Percentiles rank a stretch among this genome's conserved stretches.
Conservation (phyloP, 805 yeast genomes). For the Cyberlindnera xishuangbannaensis region DNA sequence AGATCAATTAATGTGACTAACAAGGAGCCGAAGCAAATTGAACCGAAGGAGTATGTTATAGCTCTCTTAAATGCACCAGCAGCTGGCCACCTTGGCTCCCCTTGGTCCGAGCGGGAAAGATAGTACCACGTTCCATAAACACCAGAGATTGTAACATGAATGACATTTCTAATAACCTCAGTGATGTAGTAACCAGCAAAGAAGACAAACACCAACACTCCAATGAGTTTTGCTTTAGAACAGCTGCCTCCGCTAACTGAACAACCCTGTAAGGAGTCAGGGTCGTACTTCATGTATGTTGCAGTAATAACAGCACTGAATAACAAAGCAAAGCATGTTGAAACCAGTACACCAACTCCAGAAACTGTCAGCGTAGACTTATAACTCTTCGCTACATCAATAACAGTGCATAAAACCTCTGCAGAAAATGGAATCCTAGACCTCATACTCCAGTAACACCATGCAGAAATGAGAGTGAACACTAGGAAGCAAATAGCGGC, state of each 20-base stretch:
- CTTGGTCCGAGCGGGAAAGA: slow-evolving; percentile 66
- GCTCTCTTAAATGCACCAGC: slow-evolving; percentile 76
- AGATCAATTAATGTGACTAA: slow-evolving; percentile 69
- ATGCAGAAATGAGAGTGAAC: slow-evolving; percentile 58
- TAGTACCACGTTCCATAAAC: slow-evolving; percentile 92
- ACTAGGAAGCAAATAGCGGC: slow-evolving; percentile 73
- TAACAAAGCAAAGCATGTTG: slow-evolving; percentile 59
- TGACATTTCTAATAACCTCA: slow-evolving; percentile 74
- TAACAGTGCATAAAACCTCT: slow-evolving; percentile 60
- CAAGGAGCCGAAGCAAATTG: slow-evolving; percentile 80
- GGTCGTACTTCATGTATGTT: slow-evolving; percentile 71
- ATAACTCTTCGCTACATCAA: slow-evolving; percentile 67
- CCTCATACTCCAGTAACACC: slow-evolving; percentile 69
- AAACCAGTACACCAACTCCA: slow-evolving; percentile 49
- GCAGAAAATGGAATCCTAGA: slow-evolving; percentile 70
- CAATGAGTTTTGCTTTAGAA: slow-evolving; percentile 57
- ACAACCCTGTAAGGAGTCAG: slow-evolving; percentile 52
- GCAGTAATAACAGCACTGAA: slow-evolving; percentile 68
- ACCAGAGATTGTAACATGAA: slow-evolving; percentile 78
- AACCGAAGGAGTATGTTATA: slow-evolving; percentile 81
- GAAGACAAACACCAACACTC: slow-evolving; percentile 64
- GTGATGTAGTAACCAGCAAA: slow-evolving; percentile 81
- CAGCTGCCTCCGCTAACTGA: slow-evolving; percentile 44
- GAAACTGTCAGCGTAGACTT: slow-evolving; percentile 67
- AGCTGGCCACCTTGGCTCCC: slow-evolving; percentile 76